Evolutionary conservation across 1,284 basidiomycete genomes (phyloP).

Genomic region (Papiliotrema nemorosa): DNA sequence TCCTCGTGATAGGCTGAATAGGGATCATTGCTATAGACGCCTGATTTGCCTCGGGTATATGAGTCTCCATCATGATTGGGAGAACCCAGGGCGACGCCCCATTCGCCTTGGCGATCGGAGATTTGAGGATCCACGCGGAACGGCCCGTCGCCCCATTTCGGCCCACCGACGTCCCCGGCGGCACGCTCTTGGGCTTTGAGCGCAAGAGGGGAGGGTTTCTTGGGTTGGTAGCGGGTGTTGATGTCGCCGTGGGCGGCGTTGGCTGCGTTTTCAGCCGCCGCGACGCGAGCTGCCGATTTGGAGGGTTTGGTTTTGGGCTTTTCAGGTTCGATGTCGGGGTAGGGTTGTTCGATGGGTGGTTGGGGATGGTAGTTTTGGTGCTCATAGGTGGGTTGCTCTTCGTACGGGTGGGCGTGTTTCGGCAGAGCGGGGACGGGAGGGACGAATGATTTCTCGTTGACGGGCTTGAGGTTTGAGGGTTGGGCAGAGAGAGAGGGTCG

Average conservation of each 20-base stretch:
- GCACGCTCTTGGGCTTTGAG: constrained; percentile 10
- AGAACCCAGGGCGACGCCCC: constrained; percentile 37
- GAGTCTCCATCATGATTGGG: constrained; percentile 26
- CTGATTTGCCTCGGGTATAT: constrained; percentile 13
- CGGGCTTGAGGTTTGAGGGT: constrained; percentile 11
- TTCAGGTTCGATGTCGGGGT: background rate
- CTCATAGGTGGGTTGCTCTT: constrained; percentile 1
- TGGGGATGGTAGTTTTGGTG: constrained; percentile 6
- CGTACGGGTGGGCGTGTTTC: constrained; percentile 3
- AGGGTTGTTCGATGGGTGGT: constrained; percentile 5
- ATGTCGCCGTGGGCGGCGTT: constrained; percentile 25
- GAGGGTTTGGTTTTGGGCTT: constrained; percentile 7
- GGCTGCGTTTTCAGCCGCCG: constrained; percentile 34
- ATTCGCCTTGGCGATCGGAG: no score
- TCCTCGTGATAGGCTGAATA: constrained; percentile 8
- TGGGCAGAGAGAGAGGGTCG: constrained; percentile 8
- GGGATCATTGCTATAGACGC: constrained; percentile 6
- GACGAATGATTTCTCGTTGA: constrained; percentile 18
- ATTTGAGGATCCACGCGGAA: no score
- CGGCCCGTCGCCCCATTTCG: no score
- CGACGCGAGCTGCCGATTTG: constrained; percentile 27
- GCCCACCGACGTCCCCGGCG: no score
- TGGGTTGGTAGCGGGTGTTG: constrained; percentile 35
- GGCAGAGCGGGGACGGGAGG: constrained; percentile 21
- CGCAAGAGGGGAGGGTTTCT: constrained; percentile 45